A percentile compares a stretch with the other conserved stretches of the same genome.
phyloP scores from a whole-genome alignment of 2,329 filamentous ascomycete genomes.

The Fusarium floridanum region DNA sequence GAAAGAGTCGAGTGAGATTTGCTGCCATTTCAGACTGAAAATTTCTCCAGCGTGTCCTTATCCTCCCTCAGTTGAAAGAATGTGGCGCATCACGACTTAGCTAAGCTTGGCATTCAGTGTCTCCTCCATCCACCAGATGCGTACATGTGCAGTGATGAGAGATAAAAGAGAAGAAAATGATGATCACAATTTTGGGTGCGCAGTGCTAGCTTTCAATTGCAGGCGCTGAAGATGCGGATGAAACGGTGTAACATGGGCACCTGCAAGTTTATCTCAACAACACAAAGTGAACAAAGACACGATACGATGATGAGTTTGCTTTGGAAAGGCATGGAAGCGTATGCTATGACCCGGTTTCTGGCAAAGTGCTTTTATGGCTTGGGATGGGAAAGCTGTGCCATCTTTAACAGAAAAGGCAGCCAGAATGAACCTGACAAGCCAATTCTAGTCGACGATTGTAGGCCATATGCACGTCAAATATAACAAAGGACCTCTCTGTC shows the following conservation, averaged over 20 bases:
- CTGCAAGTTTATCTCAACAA: not conserved
- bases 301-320: not conserved
- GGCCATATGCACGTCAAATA: fast-evolving
- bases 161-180: not conserved
- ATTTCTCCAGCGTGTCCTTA: not conserved
- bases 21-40: not conserved
- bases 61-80: not conserved
- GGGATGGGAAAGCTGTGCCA: not conserved
- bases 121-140: not conserved
- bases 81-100: not conserved
- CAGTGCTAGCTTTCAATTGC: not conserved
- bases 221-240: not conserved
- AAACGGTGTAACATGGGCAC: not conserved
- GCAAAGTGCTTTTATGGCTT: not conserved
- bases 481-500: not conserved
- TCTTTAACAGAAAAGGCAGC: not conserved
- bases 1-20: not conserved
- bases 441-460: not conserved
- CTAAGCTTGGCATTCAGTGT: not conserved
- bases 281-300: not conserved
- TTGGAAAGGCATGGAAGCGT: not conserved
- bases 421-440: not conserved
- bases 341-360: not conserved
- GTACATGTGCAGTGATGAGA: not conserved
- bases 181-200: not conserved